A percentile compares a stretch with the other conserved stretches of the same genome.
phyloP scores from a whole-genome alignment of 805 yeast species.

The Cyberlindnera veronae region DNA sequence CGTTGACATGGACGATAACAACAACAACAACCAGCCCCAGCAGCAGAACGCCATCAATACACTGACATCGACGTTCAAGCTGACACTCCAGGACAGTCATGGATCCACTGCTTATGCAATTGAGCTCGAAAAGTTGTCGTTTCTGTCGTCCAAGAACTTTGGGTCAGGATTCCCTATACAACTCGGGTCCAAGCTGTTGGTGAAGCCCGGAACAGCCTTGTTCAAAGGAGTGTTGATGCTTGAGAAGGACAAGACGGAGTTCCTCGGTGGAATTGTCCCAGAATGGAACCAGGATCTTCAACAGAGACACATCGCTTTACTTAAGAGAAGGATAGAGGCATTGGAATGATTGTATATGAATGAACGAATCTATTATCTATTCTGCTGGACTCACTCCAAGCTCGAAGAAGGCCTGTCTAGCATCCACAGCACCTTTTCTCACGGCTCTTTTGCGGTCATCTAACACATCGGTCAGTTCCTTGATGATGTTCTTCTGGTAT shows the following conservation, averaged over 20 bases:
- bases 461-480: slow-evolving; percentile 46
- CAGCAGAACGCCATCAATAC: slow-evolving; percentile 14
- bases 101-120: slow-evolving; percentile 55
- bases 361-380: slow-evolving; percentile 20
- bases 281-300: slow-evolving; percentile 37
- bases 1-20: slow-evolving; percentile 42
- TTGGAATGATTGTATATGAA: too few relatives aligned
- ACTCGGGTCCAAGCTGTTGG: slow-evolving; percentile 56
- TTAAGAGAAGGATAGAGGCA: too few relatives aligned
- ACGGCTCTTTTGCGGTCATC: slow-evolving; percentile 75
- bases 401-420: slow-evolving; percentile 75
- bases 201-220: slow-evolving; percentile 44
- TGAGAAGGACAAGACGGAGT: slow-evolving; percentile 27
- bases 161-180: slow-evolving; percentile 36
- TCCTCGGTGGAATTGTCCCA: slow-evolving; percentile 37
- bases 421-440: slow-evolving; percentile 71
- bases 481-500: slow-evolving; percentile 42
- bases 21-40: slow-evolving; percentile 22
- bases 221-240: slow-evolving; percentile 44
- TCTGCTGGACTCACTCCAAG: slow-evolving; percentile 36
- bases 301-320: slow-evolving; percentile 28
- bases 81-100: slow-evolving; percentile 51
- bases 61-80: slow-evolving; percentile 39
- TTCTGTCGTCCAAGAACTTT: slow-evolving; percentile 33
- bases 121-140: slow-evolving; percentile 50